A percentile compares a stretch with the other conserved stretches of the same genome.
Conservation (phyloP, 2,329 filamentous ascomycete species). For the Colletotrichum sp. region DNA sequence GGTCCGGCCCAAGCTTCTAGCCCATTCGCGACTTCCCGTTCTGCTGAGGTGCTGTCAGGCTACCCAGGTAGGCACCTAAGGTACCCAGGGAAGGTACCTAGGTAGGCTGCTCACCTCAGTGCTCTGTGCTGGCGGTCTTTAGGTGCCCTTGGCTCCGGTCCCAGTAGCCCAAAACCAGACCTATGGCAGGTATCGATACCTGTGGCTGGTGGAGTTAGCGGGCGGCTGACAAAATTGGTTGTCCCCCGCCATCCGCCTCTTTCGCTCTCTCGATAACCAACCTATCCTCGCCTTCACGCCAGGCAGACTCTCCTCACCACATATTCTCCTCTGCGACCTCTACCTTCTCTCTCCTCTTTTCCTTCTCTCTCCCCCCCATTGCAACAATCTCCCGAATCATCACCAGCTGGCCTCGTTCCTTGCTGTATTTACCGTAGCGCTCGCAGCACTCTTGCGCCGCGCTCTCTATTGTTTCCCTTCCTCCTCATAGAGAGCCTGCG, state of each 20-base stretch:
- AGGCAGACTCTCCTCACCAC: constrained; percentile 15
- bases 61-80: not conserved
- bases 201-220: constrained; percentile 22
- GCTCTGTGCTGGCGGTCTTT: not conserved
- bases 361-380: not conserved
- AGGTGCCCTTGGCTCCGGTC: not conserved
- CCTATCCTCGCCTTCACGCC: constrained; percentile 18
- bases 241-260: constrained; percentile 24
- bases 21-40: not conserved
- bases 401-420: not conserved
- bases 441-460: constrained; percentile 2
- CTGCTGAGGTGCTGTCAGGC: not conserved
- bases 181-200: constrained; percentile 20
- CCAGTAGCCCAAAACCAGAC: not conserved
- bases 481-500: constrained; percentile 18
- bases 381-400: not conserved
- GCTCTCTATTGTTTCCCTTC: constrained; percentile 27
- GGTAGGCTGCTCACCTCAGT: not conserved
- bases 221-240: constrained; percentile 26
- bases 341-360: not conserved
- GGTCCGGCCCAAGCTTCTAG: constrained; percentile 2
- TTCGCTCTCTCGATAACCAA: constrained; percentile 19
- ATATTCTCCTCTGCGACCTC: not conserved
- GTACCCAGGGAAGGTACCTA: not conserved
- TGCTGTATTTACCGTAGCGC: not conserved